Conservation (phyloP, 2,329 filamentous ascomycete genomes). For the Diaporthe sp. region DNA sequence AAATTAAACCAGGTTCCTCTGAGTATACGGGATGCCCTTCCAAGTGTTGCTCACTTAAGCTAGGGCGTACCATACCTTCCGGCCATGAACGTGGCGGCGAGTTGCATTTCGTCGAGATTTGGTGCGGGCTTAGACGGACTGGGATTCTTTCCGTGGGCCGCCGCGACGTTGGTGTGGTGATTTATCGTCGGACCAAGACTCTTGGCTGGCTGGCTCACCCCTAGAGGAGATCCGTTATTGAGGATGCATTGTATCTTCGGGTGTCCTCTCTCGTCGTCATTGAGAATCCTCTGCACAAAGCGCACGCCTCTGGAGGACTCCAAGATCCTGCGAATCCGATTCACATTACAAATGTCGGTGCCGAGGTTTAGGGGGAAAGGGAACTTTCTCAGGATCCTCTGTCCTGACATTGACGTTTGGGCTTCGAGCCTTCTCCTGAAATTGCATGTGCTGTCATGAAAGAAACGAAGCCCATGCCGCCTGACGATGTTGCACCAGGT, state of each 20-base stretch:
- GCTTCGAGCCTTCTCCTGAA: background rate
- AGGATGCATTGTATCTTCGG: constrained; percentile 37
- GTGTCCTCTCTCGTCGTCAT: constrained; percentile 54
- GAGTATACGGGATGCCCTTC: background rate
- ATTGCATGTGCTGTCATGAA: background rate
- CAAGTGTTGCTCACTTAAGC: background rate
- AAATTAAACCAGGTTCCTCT: background rate
- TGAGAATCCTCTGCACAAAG: constrained; percentile 65
- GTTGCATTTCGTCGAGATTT: constrained; percentile 49
- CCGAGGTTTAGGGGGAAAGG: constrained; percentile 79
- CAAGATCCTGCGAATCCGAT: constrained; percentile 74
- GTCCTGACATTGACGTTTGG: constrained; percentile 29
- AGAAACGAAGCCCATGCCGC: background rate
- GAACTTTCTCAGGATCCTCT: constrained; percentile 57
- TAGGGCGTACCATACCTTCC: constrained; percentile 56
- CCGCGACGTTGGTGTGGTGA: background rate
- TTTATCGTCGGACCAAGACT: background rate
- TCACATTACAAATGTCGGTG: constrained; percentile 82
- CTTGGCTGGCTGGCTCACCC: too few species aligned
- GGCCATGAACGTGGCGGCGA: constrained; percentile 58
- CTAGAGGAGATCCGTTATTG: background rate
- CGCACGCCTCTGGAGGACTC: constrained; percentile 55
- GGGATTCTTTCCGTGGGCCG: background rate
- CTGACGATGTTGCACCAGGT: background rate
- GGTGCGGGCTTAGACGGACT: constrained; percentile 33